phyloP scores from a whole-genome alignment of 352 stramenopile species.

The Pythium phragmiticola region DNA sequence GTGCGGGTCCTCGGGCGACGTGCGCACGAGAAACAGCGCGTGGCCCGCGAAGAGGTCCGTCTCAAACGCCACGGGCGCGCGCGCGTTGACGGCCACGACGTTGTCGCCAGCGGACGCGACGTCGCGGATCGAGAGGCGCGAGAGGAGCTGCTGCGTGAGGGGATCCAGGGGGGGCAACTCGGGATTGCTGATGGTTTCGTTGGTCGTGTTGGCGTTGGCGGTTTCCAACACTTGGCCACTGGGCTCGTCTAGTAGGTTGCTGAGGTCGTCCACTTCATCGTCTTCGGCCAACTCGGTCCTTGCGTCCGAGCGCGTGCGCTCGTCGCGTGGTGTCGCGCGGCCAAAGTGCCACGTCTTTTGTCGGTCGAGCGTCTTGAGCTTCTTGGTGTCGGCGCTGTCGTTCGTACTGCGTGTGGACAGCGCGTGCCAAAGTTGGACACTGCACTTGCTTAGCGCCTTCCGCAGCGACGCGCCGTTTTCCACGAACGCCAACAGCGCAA shows the following conservation, averaged over 20 bases:
- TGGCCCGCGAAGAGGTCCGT: conserved; percentile 84
- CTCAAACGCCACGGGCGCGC: conserved; percentile 69
- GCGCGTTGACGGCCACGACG: conserved; percentile 58
- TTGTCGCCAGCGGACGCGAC: background rate
- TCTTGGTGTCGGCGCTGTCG: background rate
- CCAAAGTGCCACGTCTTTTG: conserved; percentile 18
- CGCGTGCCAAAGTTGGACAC: background rate
- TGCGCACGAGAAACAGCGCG: conserved; percentile 83
- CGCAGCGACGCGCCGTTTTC: conserved; percentile 17
- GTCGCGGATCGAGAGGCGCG: conserved; percentile 22
- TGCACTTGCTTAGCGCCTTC: background rate
- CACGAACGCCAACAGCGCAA: conserved; percentile 29
- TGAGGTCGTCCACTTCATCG: background rate
- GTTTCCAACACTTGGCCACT: conserved; percentile 10
- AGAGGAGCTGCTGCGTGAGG: conserved; percentile 13
- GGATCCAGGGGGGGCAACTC: background rate
- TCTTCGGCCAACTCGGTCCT: conserved; percentile 13
- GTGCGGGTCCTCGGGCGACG: conserved; percentile 46
- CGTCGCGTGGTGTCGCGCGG: background rate
- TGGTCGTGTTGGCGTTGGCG: background rate
- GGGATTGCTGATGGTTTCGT: background rate
- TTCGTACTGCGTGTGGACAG: background rate
- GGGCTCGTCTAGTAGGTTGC: background rate
- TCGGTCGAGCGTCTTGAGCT: conserved; percentile 14
- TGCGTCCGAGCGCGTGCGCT: conserved; percentile 10